Percentiles rank a stretch among this genome's conserved stretches.
Evolutionary conservation across 805 yeast genomes (phyloP).

Genomic region (Zygotorulaspora chibaensis): DNA sequence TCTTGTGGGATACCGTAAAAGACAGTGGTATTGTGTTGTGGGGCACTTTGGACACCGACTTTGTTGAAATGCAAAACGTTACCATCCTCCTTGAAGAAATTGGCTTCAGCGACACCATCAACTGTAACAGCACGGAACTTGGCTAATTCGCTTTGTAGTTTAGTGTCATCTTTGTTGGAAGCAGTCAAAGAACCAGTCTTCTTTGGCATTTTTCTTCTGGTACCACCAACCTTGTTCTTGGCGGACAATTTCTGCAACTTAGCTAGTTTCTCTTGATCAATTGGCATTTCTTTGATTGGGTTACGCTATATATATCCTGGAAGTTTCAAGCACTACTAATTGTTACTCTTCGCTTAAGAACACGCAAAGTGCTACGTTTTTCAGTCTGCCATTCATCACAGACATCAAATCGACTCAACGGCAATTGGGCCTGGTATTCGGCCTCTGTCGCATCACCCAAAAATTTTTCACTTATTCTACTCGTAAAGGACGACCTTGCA

Average conservation of each 20-base stretch:
- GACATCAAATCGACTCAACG: neutral
- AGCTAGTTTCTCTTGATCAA: slow-evolving; percentile 92
- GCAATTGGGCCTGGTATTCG: neutral
- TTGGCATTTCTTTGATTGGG: slow-evolving; percentile 50
- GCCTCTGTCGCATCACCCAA: neutral
- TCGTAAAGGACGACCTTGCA: neutral
- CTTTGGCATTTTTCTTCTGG: slow-evolving; percentile 92
- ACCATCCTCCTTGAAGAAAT: slow-evolving; percentile 96
- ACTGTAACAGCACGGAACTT: slow-evolving; percentile 86
- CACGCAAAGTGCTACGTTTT: neutral
- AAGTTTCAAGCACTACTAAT: too few relatives aligned
- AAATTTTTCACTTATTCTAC: neutral
- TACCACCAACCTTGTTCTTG: slow-evolving; percentile 75
- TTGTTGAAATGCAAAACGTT: slow-evolving; percentile 92
- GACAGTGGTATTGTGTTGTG: slow-evolving; percentile 85
- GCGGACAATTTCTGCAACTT: slow-evolving; percentile 76
- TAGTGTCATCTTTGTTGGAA: slow-evolving; percentile 80
- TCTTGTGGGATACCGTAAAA: slow-evolving; percentile 94
- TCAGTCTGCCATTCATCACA: neutral
- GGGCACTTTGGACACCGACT: slow-evolving; percentile 93
- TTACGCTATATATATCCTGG: neutral
- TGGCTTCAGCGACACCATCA: slow-evolving; percentile 92
- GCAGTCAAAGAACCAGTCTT: slow-evolving; percentile 42
- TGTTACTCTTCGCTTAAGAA: neutral
- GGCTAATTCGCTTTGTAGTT: slow-evolving; percentile 81